Conservation (phyloP, 2,329 filamentous ascomycete species). For the Paecilomyces dactylethromorphus region DNA sequence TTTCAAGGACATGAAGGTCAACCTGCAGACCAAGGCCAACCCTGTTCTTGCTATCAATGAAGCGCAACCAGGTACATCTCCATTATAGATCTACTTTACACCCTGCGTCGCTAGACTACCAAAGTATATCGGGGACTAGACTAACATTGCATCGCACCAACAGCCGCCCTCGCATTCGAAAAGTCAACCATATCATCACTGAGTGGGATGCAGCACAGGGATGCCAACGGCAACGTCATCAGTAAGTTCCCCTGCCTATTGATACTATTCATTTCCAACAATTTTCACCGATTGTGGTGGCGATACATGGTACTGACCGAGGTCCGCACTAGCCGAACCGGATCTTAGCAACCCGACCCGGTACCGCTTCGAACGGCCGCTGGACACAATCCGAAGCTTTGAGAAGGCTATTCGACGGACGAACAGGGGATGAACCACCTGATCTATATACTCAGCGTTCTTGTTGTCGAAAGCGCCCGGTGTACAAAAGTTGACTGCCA, state of each 20-base stretch:
- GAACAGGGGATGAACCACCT: not conserved
- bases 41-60: not conserved
- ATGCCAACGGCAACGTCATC: slow-evolving; percentile 70
- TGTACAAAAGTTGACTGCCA: not conserved
- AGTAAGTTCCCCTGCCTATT: slow-evolving; percentile 42
- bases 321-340: slow-evolving; percentile 62
- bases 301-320: not conserved
- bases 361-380: slow-evolving; percentile 75
- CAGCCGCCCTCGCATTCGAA: not conserved
- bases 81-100: not conserved
- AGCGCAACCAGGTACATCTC: not conserved
- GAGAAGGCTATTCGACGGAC: slow-evolving; percentile 64
- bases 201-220: slow-evolving; percentile 67
- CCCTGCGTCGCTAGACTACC: not conserved
- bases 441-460: not conserved
- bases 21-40: not conserved
- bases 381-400: slow-evolving; percentile 87
- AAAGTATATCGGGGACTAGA: not conserved
- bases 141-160: not conserved
- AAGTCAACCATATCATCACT: slow-evolving; percentile 52
- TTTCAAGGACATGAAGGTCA: not conserved
- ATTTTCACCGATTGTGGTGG: not conserved
- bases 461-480: not conserved
- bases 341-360: slow-evolving; percentile 87
- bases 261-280: not conserved